Conservation (phyloP, 2,329 filamentous ascomycete genomes). For the Beauveria australis region DNA sequence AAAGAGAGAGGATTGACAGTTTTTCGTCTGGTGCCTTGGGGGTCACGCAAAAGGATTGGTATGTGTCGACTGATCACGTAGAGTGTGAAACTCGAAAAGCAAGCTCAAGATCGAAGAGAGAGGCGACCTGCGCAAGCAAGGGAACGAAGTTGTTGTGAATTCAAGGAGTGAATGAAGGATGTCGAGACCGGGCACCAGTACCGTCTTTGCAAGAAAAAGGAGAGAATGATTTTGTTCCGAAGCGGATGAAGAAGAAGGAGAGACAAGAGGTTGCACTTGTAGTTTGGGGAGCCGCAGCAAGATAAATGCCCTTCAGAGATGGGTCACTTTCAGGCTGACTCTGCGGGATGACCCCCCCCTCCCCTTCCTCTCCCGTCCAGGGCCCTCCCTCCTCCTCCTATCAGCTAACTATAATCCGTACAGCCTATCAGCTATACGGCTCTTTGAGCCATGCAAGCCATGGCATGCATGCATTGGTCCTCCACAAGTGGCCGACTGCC, state of each 20-base stretch:
- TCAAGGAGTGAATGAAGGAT: conserved; percentile 4
- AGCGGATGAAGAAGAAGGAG: conserved; percentile 1
- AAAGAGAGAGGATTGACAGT: neutral
- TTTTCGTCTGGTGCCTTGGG: neutral
- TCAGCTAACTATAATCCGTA: too few relatives aligned
- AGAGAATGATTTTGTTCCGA: conserved; percentile 1
- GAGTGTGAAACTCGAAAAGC: neutral
- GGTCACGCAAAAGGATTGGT: neutral
- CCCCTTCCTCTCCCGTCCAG: neutral
- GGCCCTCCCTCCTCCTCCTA: neutral
- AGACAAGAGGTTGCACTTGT: neutral
- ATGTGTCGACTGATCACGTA: neutral
- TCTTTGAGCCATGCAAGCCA: too few relatives aligned
- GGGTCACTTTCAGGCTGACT: neutral
- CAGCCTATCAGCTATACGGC: too few relatives aligned
- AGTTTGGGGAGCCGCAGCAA: neutral
- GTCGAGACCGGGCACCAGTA: conserved; percentile 4
- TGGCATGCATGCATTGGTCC: too few relatives aligned
- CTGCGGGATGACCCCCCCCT: neutral
- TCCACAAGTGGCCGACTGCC: too few relatives aligned
- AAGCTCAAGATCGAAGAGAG: conserved; percentile 1
- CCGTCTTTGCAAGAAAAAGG: conserved; percentile 5
- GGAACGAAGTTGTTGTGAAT: neutral
- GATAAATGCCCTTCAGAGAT: neutral
- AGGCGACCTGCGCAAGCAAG: conserved; percentile 10